Percentiles rank a stretch among this genome's conserved stretches.
Conservation (phyloP, 257 asterid species). For the Przewalskia tangutica region DNA sequence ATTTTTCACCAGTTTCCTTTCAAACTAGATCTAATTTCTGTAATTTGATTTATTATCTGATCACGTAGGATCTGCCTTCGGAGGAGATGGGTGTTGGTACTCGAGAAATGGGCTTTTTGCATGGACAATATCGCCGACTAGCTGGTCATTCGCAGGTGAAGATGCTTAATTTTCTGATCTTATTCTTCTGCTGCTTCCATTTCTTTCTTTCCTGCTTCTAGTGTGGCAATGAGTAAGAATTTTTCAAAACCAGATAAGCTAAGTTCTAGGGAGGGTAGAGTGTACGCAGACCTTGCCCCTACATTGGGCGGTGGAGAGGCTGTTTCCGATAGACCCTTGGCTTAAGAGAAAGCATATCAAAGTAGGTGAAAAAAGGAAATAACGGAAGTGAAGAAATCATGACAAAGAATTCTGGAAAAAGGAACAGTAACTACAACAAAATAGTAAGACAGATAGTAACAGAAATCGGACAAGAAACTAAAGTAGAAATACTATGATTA, state of each 20-base stretch:
- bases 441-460: too few species aligned
- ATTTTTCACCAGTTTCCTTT: background rate
- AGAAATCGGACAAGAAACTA: too few species aligned
- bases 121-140: constrained; percentile 91
- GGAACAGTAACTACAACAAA: too few species aligned
- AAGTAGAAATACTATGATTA: too few species aligned
- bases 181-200: background rate
- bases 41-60: constrained; percentile 14
- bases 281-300: too few species aligned
- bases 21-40: constrained; percentile 5
- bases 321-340: too few species aligned
- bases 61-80: constrained; percentile 83
- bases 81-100: constrained; percentile 98
- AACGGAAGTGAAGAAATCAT: too few species aligned
- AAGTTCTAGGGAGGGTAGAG: background rate
- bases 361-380: too few species aligned
- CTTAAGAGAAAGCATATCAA: too few species aligned
- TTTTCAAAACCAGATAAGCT: background rate
- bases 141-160: constrained; percentile 94
- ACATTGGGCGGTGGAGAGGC: too few species aligned
- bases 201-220: background rate
- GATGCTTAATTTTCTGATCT: background rate
- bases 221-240: background rate
- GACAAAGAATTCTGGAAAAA: too few species aligned
- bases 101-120: constrained; percentile 95